phyloP scores from a whole-genome alignment of 805 yeast genomes.

The Nakazawaea pomicola region DNA sequence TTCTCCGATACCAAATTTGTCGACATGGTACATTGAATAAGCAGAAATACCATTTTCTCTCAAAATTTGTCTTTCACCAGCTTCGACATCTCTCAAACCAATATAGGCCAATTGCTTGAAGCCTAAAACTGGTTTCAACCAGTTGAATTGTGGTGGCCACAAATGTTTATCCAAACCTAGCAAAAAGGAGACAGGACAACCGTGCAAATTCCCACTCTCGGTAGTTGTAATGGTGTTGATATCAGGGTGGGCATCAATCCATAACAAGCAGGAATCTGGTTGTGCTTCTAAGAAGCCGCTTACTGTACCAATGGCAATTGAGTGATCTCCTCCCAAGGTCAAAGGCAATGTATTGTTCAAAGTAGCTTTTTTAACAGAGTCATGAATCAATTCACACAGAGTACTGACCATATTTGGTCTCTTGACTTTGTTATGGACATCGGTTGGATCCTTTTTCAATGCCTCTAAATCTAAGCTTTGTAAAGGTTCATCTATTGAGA shows the following conservation, averaged over 20 bases:
- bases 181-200: conserved; percentile 91
- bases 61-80: conserved; percentile 73
- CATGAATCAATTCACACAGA: conserved; percentile 59
- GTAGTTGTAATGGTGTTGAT: conserved; percentile 85
- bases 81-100: conserved; percentile 91
- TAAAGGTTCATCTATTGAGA: conserved; percentile 49
- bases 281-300: conserved; percentile 72
- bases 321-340: conserved; percentile 95
- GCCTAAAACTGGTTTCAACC: conserved; percentile 63
- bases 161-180: conserved; percentile 69
- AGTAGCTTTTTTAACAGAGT: conserved; percentile 51
- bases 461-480: conserved; percentile 39
- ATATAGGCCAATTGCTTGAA: conserved; percentile 80
- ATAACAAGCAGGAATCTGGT: conserved; percentile 85
- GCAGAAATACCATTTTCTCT: conserved; percentile 72
- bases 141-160: conserved; percentile 69
- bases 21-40: conserved; percentile 93
- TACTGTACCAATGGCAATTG: conserved; percentile 91
- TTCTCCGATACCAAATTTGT: conserved; percentile 85
- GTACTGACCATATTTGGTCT: conserved; percentile 75
- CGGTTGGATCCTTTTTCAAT: conserved; percentile 37
- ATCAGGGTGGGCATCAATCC: conserved; percentile 99
- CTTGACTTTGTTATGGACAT: conserved; percentile 54
- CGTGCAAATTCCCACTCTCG: conserved; percentile 88
- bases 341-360: conserved; percentile 55